These are phyloP conservation scores for Verticillium isaacii DNA, from an alignment of 2,329 filamentous ascomycete species.

Conservation along the genomic window DNA sequence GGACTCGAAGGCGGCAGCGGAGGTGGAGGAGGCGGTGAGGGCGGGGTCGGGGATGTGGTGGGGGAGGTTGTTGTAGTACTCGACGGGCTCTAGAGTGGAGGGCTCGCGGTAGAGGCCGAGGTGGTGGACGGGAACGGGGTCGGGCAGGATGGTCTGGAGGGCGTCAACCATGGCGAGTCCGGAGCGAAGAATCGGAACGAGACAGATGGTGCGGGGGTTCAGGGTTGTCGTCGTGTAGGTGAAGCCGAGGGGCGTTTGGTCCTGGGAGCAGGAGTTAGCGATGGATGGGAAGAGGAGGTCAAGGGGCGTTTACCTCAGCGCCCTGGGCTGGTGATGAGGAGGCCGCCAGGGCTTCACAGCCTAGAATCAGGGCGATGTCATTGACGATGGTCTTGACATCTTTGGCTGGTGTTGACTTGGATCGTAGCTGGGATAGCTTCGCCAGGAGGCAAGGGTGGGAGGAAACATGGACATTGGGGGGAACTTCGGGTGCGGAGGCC, in stretches of 20 bases:
- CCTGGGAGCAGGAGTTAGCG: slow-evolving; percentile 41
- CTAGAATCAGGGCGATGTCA: slow-evolving; percentile 80
- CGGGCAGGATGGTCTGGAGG: slow-evolving; percentile 76
- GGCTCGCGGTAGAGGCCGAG: slow-evolving; percentile 93
- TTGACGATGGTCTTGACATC: slow-evolving; percentile 80
- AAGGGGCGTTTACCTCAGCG: slow-evolving; percentile 52
- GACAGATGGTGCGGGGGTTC: slow-evolving; percentile 62
- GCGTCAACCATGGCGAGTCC: slow-evolving; percentile 90
- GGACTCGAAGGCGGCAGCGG: slow-evolving; percentile 15
- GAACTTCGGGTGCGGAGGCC: slow-evolving; percentile 34
- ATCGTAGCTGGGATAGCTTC: slow-evolving; percentile 88
- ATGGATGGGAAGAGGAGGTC: neutral
- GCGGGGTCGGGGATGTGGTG: slow-evolving; percentile 51
- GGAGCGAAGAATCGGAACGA: slow-evolving; percentile 90
- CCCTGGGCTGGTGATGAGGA: slow-evolving; percentile 53
- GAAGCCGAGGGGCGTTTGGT: slow-evolving; percentile 72
- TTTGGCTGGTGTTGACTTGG: slow-evolving; percentile 60
- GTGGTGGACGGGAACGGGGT: slow-evolving; percentile 80
- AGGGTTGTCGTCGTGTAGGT: slow-evolving; percentile 64
- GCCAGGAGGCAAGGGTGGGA: slow-evolving; percentile 79
- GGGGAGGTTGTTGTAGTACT: slow-evolving; percentile 86
- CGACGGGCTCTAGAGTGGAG: slow-evolving; percentile 77
- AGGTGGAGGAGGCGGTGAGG: slow-evolving; percentile 27
- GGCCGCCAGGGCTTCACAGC: slow-evolving; percentile 71
- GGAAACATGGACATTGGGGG: slow-evolving; percentile 70